Base-by-base conservation (phyloP, 1,139 yeast species). In the Saccharomyces hybrid region DNA sequence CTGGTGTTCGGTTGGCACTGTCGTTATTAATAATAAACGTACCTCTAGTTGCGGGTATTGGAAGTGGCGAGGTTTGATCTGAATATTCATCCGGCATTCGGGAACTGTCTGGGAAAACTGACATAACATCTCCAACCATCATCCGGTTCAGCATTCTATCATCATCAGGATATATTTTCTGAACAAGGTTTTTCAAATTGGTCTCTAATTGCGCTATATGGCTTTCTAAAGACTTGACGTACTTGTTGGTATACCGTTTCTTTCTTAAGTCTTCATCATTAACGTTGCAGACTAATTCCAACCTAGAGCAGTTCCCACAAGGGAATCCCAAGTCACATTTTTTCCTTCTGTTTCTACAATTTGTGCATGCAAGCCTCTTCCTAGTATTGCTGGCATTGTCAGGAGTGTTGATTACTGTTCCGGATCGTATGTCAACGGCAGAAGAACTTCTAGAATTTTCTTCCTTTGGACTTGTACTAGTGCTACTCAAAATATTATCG, bases 221-320 rank as follows among this genome's bases (percentile, higher is more conserved):
- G 2, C 60, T 57, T 54, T 72, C 75, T 47, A 73, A 57, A 1
- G 68, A 59, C 31, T 65, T 71, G 26, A 81, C 84, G 60, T 81
- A 81, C 50, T 74, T 74, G 6, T 76, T 78, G 0, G 80, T 74
- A 4, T 81, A 80, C 52, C 85, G 69, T 57, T 75, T 78, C 62
- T 79, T 80, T 50, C 86, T 68, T 72, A 78, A 71, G 63, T 82
- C 86, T 55, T 73, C 73, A 7, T 75, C 74, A n/a, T 78, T 74
- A 49, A 75, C 75, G 28, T 79, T 71, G 64, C 86, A 82, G 50
- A 76, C 79, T 12, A 75, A 71, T 2, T 73, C 72, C 5, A 76
- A 71, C 55, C 74, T 75, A 24, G 67, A 64, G 64, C 86, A 82
- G 52, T 74, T 74, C 26, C 75, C 69, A 61, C 86, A 82, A 0